Evolutionary conservation across 768 basidiomycete species (phyloP).

Genomic region (Panaeolus cyanescens): DNA sequence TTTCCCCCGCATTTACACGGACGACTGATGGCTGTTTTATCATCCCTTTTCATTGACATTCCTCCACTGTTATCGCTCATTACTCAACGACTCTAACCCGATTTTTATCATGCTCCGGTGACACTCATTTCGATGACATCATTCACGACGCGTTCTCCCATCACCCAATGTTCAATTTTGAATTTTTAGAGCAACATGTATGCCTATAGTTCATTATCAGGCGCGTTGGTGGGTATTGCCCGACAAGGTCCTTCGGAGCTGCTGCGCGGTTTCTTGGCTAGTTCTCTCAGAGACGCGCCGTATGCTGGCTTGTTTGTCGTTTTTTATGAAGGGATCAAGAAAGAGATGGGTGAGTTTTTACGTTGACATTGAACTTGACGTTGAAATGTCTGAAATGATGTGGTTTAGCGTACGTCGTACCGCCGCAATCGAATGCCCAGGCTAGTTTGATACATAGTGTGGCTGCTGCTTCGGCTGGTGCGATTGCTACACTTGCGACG

Average conservation of each 20-base stretch:
- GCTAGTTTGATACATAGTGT: slow-evolving; percentile 58
- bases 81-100: not conserved
- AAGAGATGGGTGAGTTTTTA: slow-evolving; percentile 60
- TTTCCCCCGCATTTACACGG: not conserved
- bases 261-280: slow-evolving; percentile 83
- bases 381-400: no score
- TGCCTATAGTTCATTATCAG: slow-evolving; percentile 61
- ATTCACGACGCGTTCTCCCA: not conserved
- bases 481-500: slow-evolving; percentile 81
- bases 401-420: slow-evolving; percentile 44
- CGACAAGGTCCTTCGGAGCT: slow-evolving; percentile 80
- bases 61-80: not conserved
- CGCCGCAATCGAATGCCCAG: slow-evolving; percentile 43
- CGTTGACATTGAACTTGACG: no score
- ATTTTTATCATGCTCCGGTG: not conserved
- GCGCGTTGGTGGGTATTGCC: slow-evolving; percentile 58
- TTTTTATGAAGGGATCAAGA: slow-evolving; percentile 86
- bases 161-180: not conserved
- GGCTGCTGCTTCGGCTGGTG: slow-evolving; percentile 80
- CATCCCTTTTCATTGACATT: not conserved
- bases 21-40: no score
- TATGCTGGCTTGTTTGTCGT: slow-evolving; percentile 91
- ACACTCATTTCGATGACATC: not conserved
- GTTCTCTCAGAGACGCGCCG: slow-evolving; percentile 91
- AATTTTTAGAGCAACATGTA: slow-evolving; percentile 72